phyloP scores from a whole-genome alignment of 495 filamentous ascomycete genomes.

The Zalerion maritima region DNA sequence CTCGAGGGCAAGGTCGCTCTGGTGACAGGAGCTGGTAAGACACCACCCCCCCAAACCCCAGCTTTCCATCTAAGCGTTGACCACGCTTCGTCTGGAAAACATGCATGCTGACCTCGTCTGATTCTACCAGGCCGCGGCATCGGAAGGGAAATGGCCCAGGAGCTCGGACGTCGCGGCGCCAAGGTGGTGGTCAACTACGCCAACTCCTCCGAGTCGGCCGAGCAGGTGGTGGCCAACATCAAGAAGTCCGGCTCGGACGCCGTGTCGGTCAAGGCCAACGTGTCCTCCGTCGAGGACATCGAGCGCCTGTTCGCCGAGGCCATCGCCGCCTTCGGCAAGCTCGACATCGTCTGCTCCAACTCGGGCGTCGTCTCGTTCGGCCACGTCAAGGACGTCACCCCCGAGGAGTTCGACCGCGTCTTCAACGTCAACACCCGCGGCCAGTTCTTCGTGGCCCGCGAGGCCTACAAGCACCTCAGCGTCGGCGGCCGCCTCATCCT shows the following conservation, averaged over 20 bases:
- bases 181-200: constrained; percentile 68
- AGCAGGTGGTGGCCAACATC: constrained; percentile 49
- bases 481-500: constrained; percentile 48
- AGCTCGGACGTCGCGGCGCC: constrained; percentile 62
- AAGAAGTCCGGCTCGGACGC: constrained; percentile 39
- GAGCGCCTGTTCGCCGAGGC: constrained; percentile 52
- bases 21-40: constrained; percentile 32
- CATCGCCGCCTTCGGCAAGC: constrained; percentile 40
- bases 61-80: too few species aligned
- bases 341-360: constrained; percentile 65
- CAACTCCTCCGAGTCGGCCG: constrained; percentile 42
- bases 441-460: constrained; percentile 69
- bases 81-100: too few species aligned
- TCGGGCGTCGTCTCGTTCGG: constrained; percentile 26
- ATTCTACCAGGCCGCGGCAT: constrained; percentile 62
- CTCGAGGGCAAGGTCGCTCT: constrained; percentile 37
- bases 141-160: constrained; percentile 60
- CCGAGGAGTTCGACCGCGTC: constrained; percentile 61
- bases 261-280: constrained; percentile 60
- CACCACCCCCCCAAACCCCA: too few species aligned
- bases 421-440: constrained; percentile 66
- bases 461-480: constrained; percentile 47
- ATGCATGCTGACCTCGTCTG: too few species aligned
- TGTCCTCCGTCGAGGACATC: constrained; percentile 63
- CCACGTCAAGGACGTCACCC: constrained; percentile 55